Base-by-base conservation (phyloP, 2,329 filamentous ascomycete species). In the Clarireedia monteithiana region DNA sequence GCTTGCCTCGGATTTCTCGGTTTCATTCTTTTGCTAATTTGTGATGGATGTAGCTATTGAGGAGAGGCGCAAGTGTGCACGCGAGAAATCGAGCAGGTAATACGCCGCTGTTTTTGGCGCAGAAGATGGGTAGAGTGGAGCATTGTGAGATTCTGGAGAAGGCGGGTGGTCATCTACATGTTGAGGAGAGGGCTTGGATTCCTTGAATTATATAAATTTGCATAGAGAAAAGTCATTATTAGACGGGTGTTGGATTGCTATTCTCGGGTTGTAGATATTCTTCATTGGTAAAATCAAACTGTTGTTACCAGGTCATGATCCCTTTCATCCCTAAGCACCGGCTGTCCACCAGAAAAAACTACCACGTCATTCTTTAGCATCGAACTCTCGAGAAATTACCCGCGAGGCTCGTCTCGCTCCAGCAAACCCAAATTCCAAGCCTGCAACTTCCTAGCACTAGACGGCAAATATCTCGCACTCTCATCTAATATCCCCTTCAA, bases 381-480 rank as follows among this genome's bases (percentile, higher is more conserved):
- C 10, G 27, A 30, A 9, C 27, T 30, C 27, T 9, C 10, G 10
- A 10, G 27, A 30, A 10, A 30, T 30, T 30, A 30, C 27, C 27
- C 27, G 27, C 2, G 6, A 20, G 30, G 14, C 83, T 79, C 12
- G 85, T 75, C 50, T 85, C 53, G 73, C 60, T 78, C 75, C 58
- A 89, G 65, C 17, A 89, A 67, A 2, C 83, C 84, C 5, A 89
- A 82, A 26, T 77, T 76, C 85, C 85, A 90, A n/a, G 77, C 79
- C 65, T 80, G 75, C 61, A 88, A 86, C 27, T 63, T 71, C 55
- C 81, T 75, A 58, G 85, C 81, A 7, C 72, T 72, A 0, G 62
- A 66, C 1, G 86, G 85, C 7, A 89, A 66, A 15, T 82, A 65
- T 3, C 59, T 44, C 38, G 75, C 80, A 60, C 78, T 83, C 6